Evolutionary conservation across 768 basidiomycete genomes (phyloP).

Genomic region (Suillus americanus): DNA sequence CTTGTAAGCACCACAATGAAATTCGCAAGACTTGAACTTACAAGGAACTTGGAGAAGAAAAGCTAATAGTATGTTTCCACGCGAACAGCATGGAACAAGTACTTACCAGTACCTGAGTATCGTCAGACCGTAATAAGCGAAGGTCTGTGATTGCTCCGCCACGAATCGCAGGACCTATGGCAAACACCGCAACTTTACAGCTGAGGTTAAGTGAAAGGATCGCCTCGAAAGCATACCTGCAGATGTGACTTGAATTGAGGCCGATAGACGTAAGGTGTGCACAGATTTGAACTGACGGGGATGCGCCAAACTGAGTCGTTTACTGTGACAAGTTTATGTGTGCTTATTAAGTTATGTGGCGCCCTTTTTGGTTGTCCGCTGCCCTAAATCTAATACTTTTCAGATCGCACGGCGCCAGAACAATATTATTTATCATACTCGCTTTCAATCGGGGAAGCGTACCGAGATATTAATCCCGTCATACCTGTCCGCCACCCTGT

Average conservation of each 20-base stretch:
- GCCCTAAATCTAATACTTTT: constrained; percentile 15
- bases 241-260: constrained; percentile 3
- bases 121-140: constrained; percentile 27
- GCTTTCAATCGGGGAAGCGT: constrained; percentile 24
- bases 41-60: not conserved
- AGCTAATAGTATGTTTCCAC: constrained; percentile 1
- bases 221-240: not conserved
- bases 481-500: constrained; percentile 28
- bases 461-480: constrained; percentile 34
- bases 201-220: not conserved
- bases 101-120: constrained; percentile 21
- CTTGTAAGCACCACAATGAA: not conserved
- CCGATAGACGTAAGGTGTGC: constrained; percentile 4
- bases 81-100: constrained; percentile 6
- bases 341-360: constrained; percentile 9
- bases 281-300: not conserved
- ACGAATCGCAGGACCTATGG: constrained; percentile 12
- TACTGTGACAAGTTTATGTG: not conserved
- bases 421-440: constrained; percentile 18
- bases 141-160: constrained; percentile 20
- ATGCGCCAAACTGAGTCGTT: not conserved
- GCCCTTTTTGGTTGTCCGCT: constrained; percentile 20
- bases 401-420: constrained; percentile 18
- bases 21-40: constrained; percentile 2
- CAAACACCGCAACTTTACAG: constrained; percentile 7